Evolutionary conservation across 176 grass and related monocot genomes (phyloP).

Genomic region (Lolium multiflorum): DNA sequence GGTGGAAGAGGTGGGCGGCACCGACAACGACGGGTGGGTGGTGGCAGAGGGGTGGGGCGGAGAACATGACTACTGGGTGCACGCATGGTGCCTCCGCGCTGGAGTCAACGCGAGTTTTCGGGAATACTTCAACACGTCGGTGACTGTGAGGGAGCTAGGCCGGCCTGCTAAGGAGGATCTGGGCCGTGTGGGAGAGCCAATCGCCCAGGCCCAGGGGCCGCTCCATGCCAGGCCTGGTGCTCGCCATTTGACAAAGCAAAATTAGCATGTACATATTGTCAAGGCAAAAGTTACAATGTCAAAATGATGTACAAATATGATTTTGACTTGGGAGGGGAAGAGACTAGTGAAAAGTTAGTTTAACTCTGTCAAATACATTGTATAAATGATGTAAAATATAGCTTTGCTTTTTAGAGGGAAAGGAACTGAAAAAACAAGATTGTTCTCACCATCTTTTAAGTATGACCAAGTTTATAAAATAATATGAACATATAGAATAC

Average conservation of each 20-base stretch:
- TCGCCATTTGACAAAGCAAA: background rate
- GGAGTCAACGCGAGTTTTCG: slow-evolving; percentile 28
- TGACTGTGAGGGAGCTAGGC: slow-evolving; percentile 43
- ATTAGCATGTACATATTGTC: background rate
- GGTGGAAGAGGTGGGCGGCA: background rate
- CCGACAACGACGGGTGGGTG: slow-evolving; percentile 12
- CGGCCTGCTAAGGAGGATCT: background rate
- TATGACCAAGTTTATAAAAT: no score
- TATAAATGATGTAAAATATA: background rate
- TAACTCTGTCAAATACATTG: background rate
- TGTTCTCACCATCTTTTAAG: no score
- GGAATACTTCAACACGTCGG: slow-evolving; percentile 66
- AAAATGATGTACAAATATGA: background rate
- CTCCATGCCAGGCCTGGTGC: background rate
- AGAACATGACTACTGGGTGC: slow-evolving; percentile 49
- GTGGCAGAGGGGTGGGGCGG: slow-evolving; percentile 18
- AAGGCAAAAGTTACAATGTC: no score
- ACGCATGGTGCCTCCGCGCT: slow-evolving; percentile 55
- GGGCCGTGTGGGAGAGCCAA: slow-evolving; percentile 50
- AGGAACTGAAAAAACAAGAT: background rate
- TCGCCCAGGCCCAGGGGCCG: background rate
- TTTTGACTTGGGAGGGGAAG: background rate
- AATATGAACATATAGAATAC: no score
- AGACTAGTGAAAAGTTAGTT: background rate
- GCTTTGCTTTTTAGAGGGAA: background rate